A percentile compares a stretch with the other conserved stretches of the same genome.
Evolutionary conservation across 257 asterid species (phyloP).

Genomic region (Solanum clarkiae): DNA sequence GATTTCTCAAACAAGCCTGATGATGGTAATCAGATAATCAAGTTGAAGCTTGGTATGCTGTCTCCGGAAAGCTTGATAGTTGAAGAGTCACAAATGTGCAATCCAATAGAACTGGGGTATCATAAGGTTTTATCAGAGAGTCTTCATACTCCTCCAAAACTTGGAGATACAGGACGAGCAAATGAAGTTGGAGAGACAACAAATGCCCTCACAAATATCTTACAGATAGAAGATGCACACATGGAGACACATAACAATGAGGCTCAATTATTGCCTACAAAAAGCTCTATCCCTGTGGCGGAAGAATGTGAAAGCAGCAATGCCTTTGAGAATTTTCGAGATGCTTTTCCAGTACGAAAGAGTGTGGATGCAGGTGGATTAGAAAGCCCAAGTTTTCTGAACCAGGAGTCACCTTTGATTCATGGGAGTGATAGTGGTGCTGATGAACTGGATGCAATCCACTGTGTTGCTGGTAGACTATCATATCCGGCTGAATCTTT

Average conservation of each 20-base stretch:
- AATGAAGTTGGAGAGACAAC: constrained; percentile 10
- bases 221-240: constrained; percentile 5
- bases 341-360: constrained; percentile 8
- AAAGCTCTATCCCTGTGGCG: constrained; percentile 7
- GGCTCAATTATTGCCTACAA: not conserved
- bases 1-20: constrained; percentile 5
- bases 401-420: constrained; percentile 13
- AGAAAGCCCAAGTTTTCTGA: constrained; percentile 13
- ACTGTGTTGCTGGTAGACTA: constrained; percentile 9
- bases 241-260: not conserved
- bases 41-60: constrained; percentile 8
- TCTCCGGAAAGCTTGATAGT: constrained; percentile 5
- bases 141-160: not conserved
- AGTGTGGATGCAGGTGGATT: constrained; percentile 10
- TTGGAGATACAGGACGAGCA: not conserved
- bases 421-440: constrained; percentile 15
- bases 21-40: constrained; percentile 14
- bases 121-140: constrained; percentile 4
- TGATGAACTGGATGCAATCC: constrained; percentile 13
- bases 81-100: constrained; percentile 16
- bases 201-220: constrained; percentile 1
- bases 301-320: constrained; percentile 9
- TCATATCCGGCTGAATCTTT: constrained; percentile 15
- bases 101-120: constrained; percentile 8
- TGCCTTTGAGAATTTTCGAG: constrained; percentile 10